Base-by-base conservation (phyloP, 148 eudicot genomes). In the Cornus suecica region DNA sequence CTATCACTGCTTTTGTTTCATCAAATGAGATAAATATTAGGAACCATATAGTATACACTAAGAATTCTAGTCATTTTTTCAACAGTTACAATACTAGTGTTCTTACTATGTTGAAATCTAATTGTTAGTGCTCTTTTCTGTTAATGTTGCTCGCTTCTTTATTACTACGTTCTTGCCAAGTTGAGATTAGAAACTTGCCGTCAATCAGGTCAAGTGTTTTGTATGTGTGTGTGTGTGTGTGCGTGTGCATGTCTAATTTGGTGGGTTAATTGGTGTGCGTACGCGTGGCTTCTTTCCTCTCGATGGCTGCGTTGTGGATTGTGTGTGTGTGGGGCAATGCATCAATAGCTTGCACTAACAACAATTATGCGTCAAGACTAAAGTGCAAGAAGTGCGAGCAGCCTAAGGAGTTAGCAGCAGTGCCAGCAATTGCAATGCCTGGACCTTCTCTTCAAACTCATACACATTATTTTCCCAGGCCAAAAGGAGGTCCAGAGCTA, bases 281-380 rank as follows among this genome's bases (percentile, higher is more conserved):
- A 78, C 83, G 79, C 80, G 78, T 89, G 88, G 86, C 86, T 78
- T 86, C 80, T 82, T 82, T 82, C 86, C 80, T 76, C 84, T 83
- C 82, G 87, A 79, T 78, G 88, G 86, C 82, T 89, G 86, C 86
- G 45, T 87, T 83, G 27, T 88, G 95, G 89, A 87, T 83, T 84
- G 93, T 72, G 91, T 89, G 93, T 86, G 89, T 88, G 83, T 85
- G 88, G 85, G 88, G 85, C 80, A 70, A 82, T 84, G 91, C 87
- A 79, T 78, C 91, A 83, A 81, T 91, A 91, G 97, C 90, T 87
- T 91, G 97, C 97, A 91, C 97, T 89, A 91, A 91, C 93, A 91
- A 91, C 92, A 91, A 91, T 85, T 91, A 91, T 91, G 97, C 93
- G 30, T 91, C 97, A 88, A 85, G 97, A 88, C 93, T 86, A 83